Base-by-base conservation (phyloP, 768 basidiomycete genomes). In the Solioccasus polychromus region DNA sequence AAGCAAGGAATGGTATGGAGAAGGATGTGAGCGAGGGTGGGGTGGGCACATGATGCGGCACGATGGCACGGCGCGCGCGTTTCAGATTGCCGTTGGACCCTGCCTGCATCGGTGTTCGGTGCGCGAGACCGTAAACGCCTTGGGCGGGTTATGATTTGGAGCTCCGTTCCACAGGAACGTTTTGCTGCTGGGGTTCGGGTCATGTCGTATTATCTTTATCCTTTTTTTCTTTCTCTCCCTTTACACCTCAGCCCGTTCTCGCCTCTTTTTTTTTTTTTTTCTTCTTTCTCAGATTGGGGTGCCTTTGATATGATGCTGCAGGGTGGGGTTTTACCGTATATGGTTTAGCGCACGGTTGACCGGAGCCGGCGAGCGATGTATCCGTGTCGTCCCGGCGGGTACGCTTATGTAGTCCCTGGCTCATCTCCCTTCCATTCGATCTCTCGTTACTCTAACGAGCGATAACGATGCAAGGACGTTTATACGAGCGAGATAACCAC, bases 301-400 rank as follows among this genome's bases (percentile, higher is more conserved):
- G 3, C 4, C 20, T 28, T 31, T 25, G 15, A 30, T 35, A 15
- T 17, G 42, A 36, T 24, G 48, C 17, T 35, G 23, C 18, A 15
- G 38, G 29, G 34, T 20, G 26, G 45, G 24, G 30, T 30, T 18
- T 18, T 23, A 15, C 39, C 32, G 12, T 11, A 23, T 35, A 36
- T 39, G 39, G 48, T 40, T 35, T 50, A 41, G 45, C 17, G 29
- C 17, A 4, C 17, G 32, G 32, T 9, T 15, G 4, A 15, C 36
- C 38, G 31, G 31, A 34, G n/a, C 47, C 48, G 39, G 49, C 29
- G 20, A 6, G 22, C 43, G 30, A 29, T n/a, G n/a, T n/a, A n/a
- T n/a, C n/a, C n/a, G n/a, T n/a, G n/a, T n/a, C n/a, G n/a, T n/a
- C n/a, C n/a, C n/a, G n/a, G n/a, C n/a, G n/a, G n/a, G n/a, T n/a